Base-by-base conservation (phyloP, 164 flowering plant genomes). In the Aristolochia contorta region DNA sequence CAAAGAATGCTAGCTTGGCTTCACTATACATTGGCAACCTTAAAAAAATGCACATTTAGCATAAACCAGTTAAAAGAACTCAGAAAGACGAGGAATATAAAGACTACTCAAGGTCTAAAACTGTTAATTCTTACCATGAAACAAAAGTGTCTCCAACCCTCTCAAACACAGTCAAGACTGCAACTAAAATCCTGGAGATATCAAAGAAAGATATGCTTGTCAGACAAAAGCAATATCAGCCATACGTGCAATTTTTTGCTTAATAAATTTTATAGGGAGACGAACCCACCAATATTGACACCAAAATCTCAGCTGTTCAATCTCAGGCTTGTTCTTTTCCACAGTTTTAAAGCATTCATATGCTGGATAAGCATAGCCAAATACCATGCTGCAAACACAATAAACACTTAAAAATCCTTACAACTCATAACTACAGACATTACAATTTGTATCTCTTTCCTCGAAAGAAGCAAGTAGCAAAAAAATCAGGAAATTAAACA, bases 11-110 rank as follows among this genome's bases (percentile, higher is more conserved):
- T 80, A 94, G 73, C 75, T 91, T 94, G 21, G 90, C 96, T 79
- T 94, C 99, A 66, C 91, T 75, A 71, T 94, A 94, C 97, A 94
- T 86, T 21, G 99, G 99, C 67, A 94, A 72, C 97, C 97, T 94
- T 67, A 78, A 79, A 37, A 66, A 67, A 16, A 45, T 46, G 50
- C 19, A 43, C 6, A 43, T n/a, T 27, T 2, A 23, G 16, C 6
- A 21, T 10, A 52, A 41, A 54, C 22, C 25, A 46, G 23, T 15
- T 12, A 23, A 13, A 19, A 10, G 13, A 2, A 13, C 18, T 24
- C 7, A 30, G 46, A 30, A 56, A 56, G 45, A 1, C 9, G 13
- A 19, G 0, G 32, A 37, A 12, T 7, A 53, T n/a, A 23, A 12
- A 53, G 56, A 53, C 23, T 15, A n/a, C 23, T 22, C 56, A 53